These are phyloP conservation scores for Narthecium ossifragum DNA, from an alignment of 106 monocot species.

Conservation along the genomic window DNA sequence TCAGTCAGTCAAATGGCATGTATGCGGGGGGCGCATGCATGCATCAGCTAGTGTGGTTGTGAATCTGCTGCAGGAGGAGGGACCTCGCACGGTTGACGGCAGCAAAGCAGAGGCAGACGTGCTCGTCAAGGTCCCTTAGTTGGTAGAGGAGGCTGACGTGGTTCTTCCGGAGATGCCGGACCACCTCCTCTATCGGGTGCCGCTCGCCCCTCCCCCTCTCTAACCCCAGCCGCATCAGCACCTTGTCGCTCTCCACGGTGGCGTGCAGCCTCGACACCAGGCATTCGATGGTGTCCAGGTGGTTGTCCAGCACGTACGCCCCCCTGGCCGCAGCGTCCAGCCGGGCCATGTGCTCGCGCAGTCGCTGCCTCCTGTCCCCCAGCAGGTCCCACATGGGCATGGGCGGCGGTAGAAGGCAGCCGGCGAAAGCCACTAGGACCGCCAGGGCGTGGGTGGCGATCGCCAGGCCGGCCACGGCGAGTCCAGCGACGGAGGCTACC, in stretches of 20 bases:
- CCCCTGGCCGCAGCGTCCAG: conserved; percentile 58
- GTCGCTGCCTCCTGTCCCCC: conserved; percentile 7
- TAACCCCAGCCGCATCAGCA: conserved; percentile 36
- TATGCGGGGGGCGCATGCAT: no score
- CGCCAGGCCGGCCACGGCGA: conserved; percentile 26
- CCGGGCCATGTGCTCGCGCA: conserved; percentile 35
- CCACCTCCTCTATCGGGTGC: conserved; percentile 44
- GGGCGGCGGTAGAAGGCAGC: background rate
- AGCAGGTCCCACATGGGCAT: conserved; percentile 10
- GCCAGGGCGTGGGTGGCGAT: conserved; percentile 46
- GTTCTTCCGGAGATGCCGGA: conserved; percentile 52
- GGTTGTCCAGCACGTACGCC: conserved; percentile 56
- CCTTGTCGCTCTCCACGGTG: conserved; percentile 69
- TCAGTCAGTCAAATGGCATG: no score
- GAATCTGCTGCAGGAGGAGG: conserved; percentile 47
- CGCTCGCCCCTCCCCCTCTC: conserved; percentile 36
- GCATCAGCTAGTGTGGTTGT: background rate
- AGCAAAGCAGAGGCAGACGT: conserved; percentile 65
- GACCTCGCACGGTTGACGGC: conserved; percentile 52
- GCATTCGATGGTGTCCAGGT: conserved; percentile 59
- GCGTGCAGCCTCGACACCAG: conserved; percentile 56
- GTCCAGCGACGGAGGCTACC: conserved; percentile 19
- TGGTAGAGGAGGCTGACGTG: conserved; percentile 33
- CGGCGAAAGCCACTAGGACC: conserved; percentile 13
- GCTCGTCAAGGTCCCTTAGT: conserved; percentile 64